Evolutionary conservation across 805 yeast species (phyloP).

Genomic region (Candida namnaoensis): DNA sequence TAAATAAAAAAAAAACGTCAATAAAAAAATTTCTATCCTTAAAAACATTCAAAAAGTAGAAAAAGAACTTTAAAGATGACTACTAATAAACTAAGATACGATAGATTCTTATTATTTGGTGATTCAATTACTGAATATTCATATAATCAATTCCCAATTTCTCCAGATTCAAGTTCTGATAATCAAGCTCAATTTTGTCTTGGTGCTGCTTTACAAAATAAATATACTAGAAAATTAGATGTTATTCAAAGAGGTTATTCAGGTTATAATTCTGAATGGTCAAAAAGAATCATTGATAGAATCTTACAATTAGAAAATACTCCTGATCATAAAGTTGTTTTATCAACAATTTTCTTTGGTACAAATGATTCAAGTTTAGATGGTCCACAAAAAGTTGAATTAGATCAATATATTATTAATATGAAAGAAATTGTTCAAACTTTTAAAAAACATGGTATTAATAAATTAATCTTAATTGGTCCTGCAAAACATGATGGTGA

Average conservation of each 20-base stretch:
- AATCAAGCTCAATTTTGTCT: slow-evolving; percentile 30
- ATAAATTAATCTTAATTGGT: slow-evolving; percentile 46
- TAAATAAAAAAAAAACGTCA: no score
- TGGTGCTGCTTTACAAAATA: slow-evolving; percentile 39
- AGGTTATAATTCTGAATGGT: slow-evolving; percentile 71
- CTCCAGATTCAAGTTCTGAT: no score
- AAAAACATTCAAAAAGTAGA: no score
- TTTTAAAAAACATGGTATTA: slow-evolving; percentile 31
- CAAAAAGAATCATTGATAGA: slow-evolving; percentile 36
- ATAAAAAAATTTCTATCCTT: neutral
- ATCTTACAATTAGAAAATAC: slow-evolving; percentile 41
- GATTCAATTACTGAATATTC: slow-evolving; percentile 62
- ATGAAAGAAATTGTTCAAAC: slow-evolving; percentile 30
- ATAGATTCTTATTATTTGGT: slow-evolving; percentile 55
- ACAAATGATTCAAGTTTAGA: slow-evolving; percentile 61
- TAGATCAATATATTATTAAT: slow-evolving; percentile 42
- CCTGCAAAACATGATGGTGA: slow-evolving; percentile 50
- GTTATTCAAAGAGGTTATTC: slow-evolving; percentile 65
- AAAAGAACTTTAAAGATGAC: no score
- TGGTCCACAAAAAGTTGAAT: slow-evolving; percentile 40
- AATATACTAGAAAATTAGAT: slow-evolving; percentile 57
- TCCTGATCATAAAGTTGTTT: slow-evolving; percentile 22
- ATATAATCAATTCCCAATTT: slow-evolving; percentile 25
- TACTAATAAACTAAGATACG: slow-evolving; percentile 5
- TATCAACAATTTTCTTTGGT: slow-evolving; percentile 65